Conservation (phyloP, 1,284 basidiomycete species). For the Leccinum pallidistipes region DNA sequence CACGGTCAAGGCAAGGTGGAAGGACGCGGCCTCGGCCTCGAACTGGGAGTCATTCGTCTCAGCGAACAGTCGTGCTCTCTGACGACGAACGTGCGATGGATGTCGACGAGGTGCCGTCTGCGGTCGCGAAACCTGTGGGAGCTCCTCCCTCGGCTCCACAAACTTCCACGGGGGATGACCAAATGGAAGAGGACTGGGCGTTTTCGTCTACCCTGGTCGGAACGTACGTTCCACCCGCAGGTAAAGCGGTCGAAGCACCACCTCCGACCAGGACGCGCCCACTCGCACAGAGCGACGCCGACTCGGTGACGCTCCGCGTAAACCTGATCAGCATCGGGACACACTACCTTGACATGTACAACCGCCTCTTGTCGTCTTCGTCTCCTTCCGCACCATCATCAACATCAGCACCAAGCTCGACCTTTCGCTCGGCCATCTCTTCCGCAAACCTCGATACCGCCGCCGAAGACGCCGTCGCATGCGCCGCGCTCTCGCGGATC, state of each 20-base stretch:
- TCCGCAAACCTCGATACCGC: conserved; percentile 64
- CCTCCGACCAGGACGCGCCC: neutral
- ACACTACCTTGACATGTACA: conserved; percentile 27
- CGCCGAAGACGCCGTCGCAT: conserved; percentile 60
- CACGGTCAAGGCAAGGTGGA: neutral
- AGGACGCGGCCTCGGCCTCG: neutral
- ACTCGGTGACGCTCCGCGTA: conserved; percentile 43
- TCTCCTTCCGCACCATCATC: neutral
- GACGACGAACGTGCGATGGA: conserved; percentile 34
- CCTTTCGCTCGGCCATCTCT: conserved; percentile 30
- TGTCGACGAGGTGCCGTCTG: conserved; percentile 18
- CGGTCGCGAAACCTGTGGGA: conserved; percentile 2
- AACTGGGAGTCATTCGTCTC: conserved; percentile 23
- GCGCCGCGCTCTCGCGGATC: conserved; percentile 77
- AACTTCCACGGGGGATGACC: conserved; percentile 10
- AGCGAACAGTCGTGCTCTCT: conserved; percentile 24
- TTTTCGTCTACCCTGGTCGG: conserved; percentile 31
- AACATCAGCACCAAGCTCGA: conserved; percentile 9
- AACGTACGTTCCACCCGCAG: conserved; percentile 20
- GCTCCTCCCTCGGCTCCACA: neutral
- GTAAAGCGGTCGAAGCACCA: conserved; percentile 16
- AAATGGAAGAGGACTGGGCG: conserved; percentile 31
- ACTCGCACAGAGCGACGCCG: conserved; percentile 1
- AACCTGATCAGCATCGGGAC: conserved; percentile 43
- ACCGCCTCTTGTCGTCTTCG: conserved; percentile 5